Evolutionary conservation across 2,329 filamentous ascomycete species (phyloP).

Genomic region (Alternaria infectoria): DNA sequence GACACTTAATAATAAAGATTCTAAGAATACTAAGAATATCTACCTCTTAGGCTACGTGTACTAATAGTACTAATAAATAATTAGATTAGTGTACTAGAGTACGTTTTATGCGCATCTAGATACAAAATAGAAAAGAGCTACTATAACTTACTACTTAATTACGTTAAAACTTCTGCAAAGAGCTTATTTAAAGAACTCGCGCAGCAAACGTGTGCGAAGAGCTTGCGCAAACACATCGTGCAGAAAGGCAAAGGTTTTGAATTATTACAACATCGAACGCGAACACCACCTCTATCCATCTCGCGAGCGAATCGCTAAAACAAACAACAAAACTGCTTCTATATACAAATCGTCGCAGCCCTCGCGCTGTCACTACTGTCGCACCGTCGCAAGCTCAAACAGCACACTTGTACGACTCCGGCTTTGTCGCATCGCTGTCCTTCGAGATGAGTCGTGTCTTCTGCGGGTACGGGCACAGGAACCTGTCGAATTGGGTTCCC

Average conservation of each 20-base stretch:
- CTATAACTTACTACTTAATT: too few species aligned
- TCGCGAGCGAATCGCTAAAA: neutral
- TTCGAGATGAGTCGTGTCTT: slow-evolving; percentile 15
- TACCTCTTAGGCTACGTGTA: too few species aligned
- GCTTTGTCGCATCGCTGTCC: slow-evolving; percentile 6
- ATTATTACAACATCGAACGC: neutral
- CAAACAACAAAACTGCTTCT: neutral
- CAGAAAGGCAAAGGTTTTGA: neutral
- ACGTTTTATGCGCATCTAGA: too few species aligned
- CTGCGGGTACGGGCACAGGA: slow-evolving; percentile 25
- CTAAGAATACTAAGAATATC: too few species aligned
- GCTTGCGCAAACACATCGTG: neutral
- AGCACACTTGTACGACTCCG: slow-evolving; percentile 11
- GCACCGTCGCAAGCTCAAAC: neutral
- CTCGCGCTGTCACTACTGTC: neutral
- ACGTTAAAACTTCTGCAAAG: too few species aligned
- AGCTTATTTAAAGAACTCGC: too few species aligned
- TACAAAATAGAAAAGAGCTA: too few species aligned
- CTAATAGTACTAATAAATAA: too few species aligned
- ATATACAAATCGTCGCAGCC: neutral
- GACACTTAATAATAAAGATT: too few species aligned
- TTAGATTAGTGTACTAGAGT: too few species aligned
- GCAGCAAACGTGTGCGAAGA: neutral
- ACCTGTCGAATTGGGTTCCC: slow-evolving; percentile 14
- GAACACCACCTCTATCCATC: neutral